Percentiles rank a stretch among this genome's conserved stretches.
These are phyloP conservation scores for Aspergillus kassunensis DNA, from an alignment of 495 filamentous ascomycete species.

Conservation along the genomic window DNA sequence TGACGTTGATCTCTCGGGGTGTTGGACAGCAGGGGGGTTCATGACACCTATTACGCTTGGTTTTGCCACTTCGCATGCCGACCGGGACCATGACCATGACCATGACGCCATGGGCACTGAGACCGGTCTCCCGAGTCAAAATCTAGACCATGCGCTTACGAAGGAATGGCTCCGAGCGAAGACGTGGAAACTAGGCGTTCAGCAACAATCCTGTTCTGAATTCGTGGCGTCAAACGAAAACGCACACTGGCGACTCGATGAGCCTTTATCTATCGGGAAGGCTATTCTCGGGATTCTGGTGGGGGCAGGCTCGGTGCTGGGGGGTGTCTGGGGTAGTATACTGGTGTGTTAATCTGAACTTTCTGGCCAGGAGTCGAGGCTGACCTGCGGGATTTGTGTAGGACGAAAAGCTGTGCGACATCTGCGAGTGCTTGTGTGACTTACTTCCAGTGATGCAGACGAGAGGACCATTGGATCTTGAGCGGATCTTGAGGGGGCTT, in stretches of 20 bases:
- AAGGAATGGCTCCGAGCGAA: conserved; percentile 2
- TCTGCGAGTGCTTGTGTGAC: conserved; percentile 10
- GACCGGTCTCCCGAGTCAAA: not conserved
- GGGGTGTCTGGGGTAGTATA: not conserved
- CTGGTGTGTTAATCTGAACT: not conserved
- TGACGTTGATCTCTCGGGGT: not conserved
- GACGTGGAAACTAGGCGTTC: conserved; percentile 1
- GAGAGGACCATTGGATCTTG: not conserved
- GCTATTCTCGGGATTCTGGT: not conserved
- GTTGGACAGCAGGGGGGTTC: conserved; percentile 7
- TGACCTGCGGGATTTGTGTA: not conserved
- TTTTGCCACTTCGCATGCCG: not conserved
- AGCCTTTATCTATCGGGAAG: not conserved
- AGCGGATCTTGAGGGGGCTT: not conserved
- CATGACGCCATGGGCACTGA: not conserved
- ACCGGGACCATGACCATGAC: no score
- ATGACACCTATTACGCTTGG: not conserved
- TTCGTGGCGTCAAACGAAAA: not conserved
- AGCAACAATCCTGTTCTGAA: not conserved
- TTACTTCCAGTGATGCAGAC: not conserved
- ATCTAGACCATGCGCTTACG: not conserved
- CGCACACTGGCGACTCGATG: not conserved
- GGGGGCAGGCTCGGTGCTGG: not conserved
- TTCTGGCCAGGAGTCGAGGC: conserved; percentile 1
- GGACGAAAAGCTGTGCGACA: conserved; percentile 5